Evolutionary conservation across 73 alveolate species (phyloP).

Genomic region (Breviolum minutum): DNA sequence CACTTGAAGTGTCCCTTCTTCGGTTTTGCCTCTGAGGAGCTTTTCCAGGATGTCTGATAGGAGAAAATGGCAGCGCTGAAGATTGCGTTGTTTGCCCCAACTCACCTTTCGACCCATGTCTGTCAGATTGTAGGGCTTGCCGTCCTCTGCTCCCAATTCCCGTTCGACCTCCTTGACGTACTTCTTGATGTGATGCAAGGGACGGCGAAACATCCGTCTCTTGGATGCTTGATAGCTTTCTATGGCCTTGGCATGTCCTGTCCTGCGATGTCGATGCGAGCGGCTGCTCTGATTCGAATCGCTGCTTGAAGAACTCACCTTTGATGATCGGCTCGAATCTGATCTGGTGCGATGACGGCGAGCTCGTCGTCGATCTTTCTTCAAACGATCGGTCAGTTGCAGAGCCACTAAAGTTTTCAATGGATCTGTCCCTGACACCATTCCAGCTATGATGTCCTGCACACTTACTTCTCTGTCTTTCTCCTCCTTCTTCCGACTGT

Average conservation of each 20-base stretch:
- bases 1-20: background rate
- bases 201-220: background rate
- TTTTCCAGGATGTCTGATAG: background rate
- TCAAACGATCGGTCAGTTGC: background rate
- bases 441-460: no score
- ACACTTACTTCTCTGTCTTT: background rate
- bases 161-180: background rate
- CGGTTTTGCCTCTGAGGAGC: background rate
- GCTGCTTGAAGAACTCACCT: no score
- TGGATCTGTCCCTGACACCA: background rate
- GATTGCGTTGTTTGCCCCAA: background rate
- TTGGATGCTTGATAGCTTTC: background rate
- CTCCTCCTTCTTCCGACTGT: no score
- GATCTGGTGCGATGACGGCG: background rate
- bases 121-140: background rate
- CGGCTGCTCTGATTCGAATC: no score
- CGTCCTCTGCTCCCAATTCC: background rate
- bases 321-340: no score
- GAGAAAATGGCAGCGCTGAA: background rate
- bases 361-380: background rate
- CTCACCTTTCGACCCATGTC: background rate
- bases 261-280: background rate
- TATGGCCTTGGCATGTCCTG: slow-evolving; percentile 6
- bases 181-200: background rate
- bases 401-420: background rate